phyloP scores from a whole-genome alignment of 176 grass and related monocot genomes.

The Zea mays region DNA sequence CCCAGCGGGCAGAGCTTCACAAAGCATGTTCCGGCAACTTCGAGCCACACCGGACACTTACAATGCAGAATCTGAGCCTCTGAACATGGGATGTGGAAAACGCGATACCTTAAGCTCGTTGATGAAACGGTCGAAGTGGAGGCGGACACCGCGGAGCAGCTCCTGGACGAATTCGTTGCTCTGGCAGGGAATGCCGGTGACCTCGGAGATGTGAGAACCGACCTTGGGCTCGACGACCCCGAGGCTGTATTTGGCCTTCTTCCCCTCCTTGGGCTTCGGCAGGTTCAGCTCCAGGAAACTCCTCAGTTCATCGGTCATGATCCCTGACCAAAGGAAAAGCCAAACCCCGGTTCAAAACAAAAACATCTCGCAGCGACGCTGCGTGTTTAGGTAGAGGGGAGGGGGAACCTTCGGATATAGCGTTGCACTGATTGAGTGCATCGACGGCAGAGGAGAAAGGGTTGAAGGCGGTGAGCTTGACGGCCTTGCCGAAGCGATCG shows the following conservation, averaged over 20 bases:
- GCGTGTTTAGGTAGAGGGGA: neutral
- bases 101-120: constrained; percentile 63
- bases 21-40: neutral
- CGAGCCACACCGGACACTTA: too few relatives aligned
- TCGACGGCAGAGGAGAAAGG: constrained; percentile 69
- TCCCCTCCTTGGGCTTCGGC: constrained; percentile 63
- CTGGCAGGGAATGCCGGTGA: constrained; percentile 73
- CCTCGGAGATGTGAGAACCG: constrained; percentile 70
- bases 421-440: constrained; percentile 80
- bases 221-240: constrained; percentile 73
- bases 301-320: constrained; percentile 74
- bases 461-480: constrained; percentile 69
- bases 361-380: too few relatives aligned
- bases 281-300: constrained; percentile 80
- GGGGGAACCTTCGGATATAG: constrained; percentile 63
- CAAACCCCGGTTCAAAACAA: neutral
- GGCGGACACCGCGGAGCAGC: constrained; percentile 65
- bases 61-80: too few relatives aligned
- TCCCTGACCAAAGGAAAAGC: constrained; percentile 41
- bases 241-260: constrained; percentile 75
- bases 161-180: constrained; percentile 76
- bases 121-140: constrained; percentile 66
- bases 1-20: too few relatives aligned
- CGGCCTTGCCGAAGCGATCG: constrained; percentile 71
- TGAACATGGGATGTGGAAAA: neutral